Percentiles rank a stretch among this genome's conserved stretches.
Evolutionary conservation across 106 monocot genomes (phyloP).

Genomic region (Dendrobium nobile): DNA sequence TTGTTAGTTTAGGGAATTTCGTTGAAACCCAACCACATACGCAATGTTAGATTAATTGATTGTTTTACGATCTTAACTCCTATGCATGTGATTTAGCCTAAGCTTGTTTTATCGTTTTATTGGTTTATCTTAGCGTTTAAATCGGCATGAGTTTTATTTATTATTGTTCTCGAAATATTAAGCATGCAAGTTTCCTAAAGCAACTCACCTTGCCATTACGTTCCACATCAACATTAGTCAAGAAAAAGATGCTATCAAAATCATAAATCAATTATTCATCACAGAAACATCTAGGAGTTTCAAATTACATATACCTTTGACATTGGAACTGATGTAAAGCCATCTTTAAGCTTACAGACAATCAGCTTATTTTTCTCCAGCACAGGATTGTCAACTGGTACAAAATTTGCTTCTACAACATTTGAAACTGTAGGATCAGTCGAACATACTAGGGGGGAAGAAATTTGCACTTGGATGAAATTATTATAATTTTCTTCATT

Average conservation of each 20-base stretch:
- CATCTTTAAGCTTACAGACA: not conserved
- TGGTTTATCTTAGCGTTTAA: no score
- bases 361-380: constrained; percentile 8
- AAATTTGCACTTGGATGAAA: constrained; percentile 10
- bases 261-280: not conserved
- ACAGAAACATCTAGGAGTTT: no score
- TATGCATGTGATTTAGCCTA: no score
- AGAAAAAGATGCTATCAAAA: not conserved
- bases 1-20: no score
- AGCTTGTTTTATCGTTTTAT: no score
- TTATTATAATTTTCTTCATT: constrained; percentile 1
- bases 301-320: constrained; percentile 2
- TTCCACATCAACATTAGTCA: not conserved
- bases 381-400: constrained; percentile 2
- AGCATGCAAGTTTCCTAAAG: no score
- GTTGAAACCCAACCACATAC: no score
- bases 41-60: no score
- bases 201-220: no score
- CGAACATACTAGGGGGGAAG: not conserved
- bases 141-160: no score
- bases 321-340: not conserved
- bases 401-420: constrained; percentile 9
- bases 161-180: no score
- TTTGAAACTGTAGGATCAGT: constrained; percentile 3
- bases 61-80: no score